Percentiles rank a stretch among this genome's conserved stretches.
Conservation (phyloP, 306 rosid species). For the Acacia acuminata region DNA sequence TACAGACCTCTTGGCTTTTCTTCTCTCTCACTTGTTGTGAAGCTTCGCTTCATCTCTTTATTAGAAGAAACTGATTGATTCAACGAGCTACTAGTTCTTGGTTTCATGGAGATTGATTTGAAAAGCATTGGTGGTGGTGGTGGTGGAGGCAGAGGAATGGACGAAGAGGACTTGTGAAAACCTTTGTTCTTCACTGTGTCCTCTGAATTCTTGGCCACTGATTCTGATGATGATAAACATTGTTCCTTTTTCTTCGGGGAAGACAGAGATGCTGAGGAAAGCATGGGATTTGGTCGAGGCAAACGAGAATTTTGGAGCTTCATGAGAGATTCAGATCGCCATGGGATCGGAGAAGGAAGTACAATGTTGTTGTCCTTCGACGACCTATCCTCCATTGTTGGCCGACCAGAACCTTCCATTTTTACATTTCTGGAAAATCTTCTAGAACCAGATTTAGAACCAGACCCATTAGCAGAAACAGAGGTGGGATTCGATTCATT, state of each 20-base stretch:
- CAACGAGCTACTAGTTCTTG: constrained; percentile 28
- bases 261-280: constrained; percentile 40
- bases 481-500: constrained; percentile 31
- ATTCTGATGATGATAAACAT: constrained; percentile 51
- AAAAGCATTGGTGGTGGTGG: constrained; percentile 65
- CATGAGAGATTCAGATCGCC: constrained; percentile 54
- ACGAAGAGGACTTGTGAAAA: constrained; percentile 46
- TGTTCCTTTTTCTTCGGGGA: constrained; percentile 38
- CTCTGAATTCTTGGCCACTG: constrained; percentile 63
- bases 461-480: constrained; percentile 35
- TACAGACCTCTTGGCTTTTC: background rate
- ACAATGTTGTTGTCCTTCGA: constrained; percentile 51
- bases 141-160: constrained; percentile 68
- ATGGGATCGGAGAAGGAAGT: constrained; percentile 87
- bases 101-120: constrained; percentile 47
- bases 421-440: constrained; percentile 48
- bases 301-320: constrained; percentile 46
- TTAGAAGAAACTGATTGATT: constrained; percentile 26
- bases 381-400: constrained; percentile 37
- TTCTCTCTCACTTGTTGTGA: constrained; percentile 41
- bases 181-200: constrained; percentile 54
- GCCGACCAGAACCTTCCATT: constrained; percentile 29
- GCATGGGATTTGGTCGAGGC: constrained; percentile 35
- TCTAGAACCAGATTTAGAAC: constrained; percentile 37
- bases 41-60: constrained; percentile 56